A percentile compares a stretch with the other conserved stretches of the same genome.
phyloP scores from a whole-genome alignment of 805 yeast species.

The Starmerella lactis-condensi region DNA sequence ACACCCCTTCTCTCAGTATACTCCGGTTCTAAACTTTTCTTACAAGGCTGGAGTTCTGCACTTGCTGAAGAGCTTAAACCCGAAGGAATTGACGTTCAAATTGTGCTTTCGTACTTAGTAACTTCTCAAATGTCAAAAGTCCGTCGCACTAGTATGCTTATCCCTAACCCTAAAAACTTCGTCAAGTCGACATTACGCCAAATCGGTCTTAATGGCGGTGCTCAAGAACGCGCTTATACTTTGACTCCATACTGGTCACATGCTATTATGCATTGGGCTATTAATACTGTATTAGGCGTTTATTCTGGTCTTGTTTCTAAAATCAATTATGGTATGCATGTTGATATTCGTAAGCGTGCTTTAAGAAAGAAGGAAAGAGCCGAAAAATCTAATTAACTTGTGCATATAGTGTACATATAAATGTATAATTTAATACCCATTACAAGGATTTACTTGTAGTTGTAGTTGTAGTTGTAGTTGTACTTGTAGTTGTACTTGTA shows the following conservation, averaged over 20 bases:
- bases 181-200: conserved; percentile 51
- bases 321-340: conserved; percentile 60
- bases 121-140: conserved; percentile 93
- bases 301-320: conserved; percentile 50
- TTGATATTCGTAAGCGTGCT: conserved; percentile 63
- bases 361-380: conserved; percentile 40
- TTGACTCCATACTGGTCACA: conserved; percentile 86
- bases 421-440: not conserved
- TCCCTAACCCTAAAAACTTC: conserved; percentile 68
- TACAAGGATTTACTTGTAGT: not conserved
- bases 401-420: not conserved
- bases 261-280: conserved; percentile 69
- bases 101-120: conserved; percentile 72
- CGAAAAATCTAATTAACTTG: not conserved
- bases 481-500: not conserved
- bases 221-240: conserved; percentile 77
- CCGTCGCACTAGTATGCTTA: conserved; percentile 48
- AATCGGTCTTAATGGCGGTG: conserved; percentile 75
- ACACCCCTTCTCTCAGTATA: conserved; percentile 83
- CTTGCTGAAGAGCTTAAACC: conserved; percentile 65
- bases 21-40: conserved; percentile 88
- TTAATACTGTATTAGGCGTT: conserved; percentile 67
- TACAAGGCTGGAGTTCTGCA: conserved; percentile 83
- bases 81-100: conserved; percentile 63
- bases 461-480: not conserved